Percentiles rank a stretch among this genome's conserved stretches.
phyloP scores from a whole-genome alignment of 163 green algal genomes.

The Chlamydomonas reinhardtii region DNA sequence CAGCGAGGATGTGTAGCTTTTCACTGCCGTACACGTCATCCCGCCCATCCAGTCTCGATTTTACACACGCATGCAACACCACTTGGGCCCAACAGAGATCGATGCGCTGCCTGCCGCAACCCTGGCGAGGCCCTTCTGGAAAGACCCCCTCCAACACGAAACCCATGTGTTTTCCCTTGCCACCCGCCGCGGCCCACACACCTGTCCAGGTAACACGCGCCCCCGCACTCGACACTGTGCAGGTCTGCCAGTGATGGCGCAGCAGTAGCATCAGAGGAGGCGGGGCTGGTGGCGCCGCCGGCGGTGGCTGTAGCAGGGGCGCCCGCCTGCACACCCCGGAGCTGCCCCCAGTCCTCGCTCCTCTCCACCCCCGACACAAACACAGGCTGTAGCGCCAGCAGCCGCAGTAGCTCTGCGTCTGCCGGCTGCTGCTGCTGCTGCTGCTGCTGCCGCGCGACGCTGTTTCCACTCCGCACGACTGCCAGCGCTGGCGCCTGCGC shows the following conservation, averaged over 20 bases:
- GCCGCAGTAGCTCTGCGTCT: not conserved
- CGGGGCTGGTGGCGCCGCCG: too few species aligned
- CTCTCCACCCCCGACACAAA: not conserved
- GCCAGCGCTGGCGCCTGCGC: not conserved
- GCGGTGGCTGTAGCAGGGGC: not conserved
- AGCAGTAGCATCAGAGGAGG: too few species aligned
- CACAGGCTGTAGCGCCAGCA: not conserved
- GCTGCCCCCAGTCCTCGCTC: constrained; percentile 7
- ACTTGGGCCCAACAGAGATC: too few species aligned
- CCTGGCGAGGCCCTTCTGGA: too few species aligned
- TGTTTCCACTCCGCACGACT: too few species aligned
- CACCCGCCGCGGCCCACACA: too few species aligned
- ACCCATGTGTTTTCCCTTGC: not conserved
- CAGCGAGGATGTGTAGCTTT: not conserved
- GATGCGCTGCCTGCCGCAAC: too few species aligned
- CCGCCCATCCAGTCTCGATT: not conserved
- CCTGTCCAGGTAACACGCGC: too few species aligned
- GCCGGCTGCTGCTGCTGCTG: not conserved
- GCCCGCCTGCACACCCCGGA: not conserved
- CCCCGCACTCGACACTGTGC: too few species aligned
- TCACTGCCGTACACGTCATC: not conserved
- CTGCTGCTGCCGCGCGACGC: not conserved
- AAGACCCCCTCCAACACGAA: too few species aligned
- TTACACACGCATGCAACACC: too few species aligned
- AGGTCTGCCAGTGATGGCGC: too few species aligned